Conservation (phyloP, 2,329 filamentous ascomycete genomes). For the Arthroderma sp. region DNA sequence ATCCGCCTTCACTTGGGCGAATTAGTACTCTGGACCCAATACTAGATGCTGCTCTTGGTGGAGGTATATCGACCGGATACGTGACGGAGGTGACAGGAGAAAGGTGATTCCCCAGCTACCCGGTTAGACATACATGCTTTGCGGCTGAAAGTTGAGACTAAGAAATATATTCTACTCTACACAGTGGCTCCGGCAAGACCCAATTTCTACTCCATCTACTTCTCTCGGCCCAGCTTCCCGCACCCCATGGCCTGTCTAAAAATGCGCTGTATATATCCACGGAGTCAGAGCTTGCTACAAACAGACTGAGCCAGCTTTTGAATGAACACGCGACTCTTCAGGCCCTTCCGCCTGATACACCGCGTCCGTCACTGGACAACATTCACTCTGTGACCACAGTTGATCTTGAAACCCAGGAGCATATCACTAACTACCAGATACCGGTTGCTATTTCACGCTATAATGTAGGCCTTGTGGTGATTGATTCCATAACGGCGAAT, state of each 20-base stretch:
- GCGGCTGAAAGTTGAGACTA: not conserved
- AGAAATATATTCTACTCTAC: not conserved
- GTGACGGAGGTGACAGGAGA: conserved; percentile 87
- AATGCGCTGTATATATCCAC: conserved; percentile 90
- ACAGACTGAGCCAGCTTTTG: conserved; percentile 69
- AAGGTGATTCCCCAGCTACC: conserved; percentile 41
- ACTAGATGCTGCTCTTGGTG: conserved; percentile 60
- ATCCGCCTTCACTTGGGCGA: conserved; percentile 29
- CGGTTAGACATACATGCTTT: not conserved
- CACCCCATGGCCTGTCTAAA: conserved; percentile 56
- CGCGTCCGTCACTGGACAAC: conserved; percentile 55
- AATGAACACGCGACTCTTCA: conserved; percentile 50
- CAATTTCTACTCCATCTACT: conserved; percentile 80
- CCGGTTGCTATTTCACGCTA: conserved; percentile 69
- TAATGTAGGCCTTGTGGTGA: conserved; percentile 65
- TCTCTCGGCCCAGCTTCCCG: conserved; percentile 68
- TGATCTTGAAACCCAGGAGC: conserved; percentile 88
- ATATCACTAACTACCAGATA: conserved; percentile 85
- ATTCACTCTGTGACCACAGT: conserved; percentile 73
- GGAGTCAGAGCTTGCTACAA: conserved; percentile 72
- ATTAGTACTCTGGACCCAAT: conserved; percentile 71
- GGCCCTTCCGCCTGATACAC: conserved; percentile 26
- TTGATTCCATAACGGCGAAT: conserved; percentile 91
- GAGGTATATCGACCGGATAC: conserved; percentile 68
- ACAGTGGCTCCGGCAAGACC: conserved; percentile 79